These are phyloP conservation scores for Candida rishiriensis DNA, from an alignment of 805 yeast genomes.

Conservation along the genomic window DNA sequence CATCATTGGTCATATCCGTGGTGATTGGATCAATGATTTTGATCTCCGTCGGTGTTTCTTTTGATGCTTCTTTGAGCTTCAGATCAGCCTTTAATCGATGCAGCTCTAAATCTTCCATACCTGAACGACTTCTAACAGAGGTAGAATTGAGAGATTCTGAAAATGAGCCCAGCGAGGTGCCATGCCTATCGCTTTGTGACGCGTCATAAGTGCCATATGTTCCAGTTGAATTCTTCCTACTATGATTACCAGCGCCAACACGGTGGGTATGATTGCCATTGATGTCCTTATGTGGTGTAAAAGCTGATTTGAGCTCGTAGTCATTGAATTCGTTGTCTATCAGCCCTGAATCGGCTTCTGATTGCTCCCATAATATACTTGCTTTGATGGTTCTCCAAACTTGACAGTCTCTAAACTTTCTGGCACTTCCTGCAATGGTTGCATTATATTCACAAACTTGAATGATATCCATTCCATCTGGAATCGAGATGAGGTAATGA, in stretches of 20 bases:
- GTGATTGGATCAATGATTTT: too few relatives aligned
- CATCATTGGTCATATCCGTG: too few relatives aligned
- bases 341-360: conserved; percentile 5
- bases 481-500: conserved; percentile 42
- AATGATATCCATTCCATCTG: conserved; percentile 44
- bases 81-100: neutral
- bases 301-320: conserved; percentile 3
- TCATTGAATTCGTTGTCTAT: conserved; percentile 14
- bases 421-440: conserved; percentile 47
- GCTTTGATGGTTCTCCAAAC: conserved; percentile 58
- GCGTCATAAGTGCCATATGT: conserved; percentile 18
- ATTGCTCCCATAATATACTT: conserved; percentile 35
- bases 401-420: conserved; percentile 51
- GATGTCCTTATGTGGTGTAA: neutral
- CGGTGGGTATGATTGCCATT: neutral
- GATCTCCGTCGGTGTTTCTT: too few relatives aligned
- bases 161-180: conserved; percentile 20
- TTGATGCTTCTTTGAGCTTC: neutral
- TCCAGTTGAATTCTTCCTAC: conserved; percentile 11
- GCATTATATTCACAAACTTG: conserved; percentile 60
- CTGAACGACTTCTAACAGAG: conserved; percentile 6
- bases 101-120: neutral
- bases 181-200: conserved; percentile 17
- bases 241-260: neutral
- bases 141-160: conserved; percentile 16